Base-by-base conservation (phyloP, 2,329 filamentous ascomycete genomes). In the Aspergillus ibericus region DNA sequence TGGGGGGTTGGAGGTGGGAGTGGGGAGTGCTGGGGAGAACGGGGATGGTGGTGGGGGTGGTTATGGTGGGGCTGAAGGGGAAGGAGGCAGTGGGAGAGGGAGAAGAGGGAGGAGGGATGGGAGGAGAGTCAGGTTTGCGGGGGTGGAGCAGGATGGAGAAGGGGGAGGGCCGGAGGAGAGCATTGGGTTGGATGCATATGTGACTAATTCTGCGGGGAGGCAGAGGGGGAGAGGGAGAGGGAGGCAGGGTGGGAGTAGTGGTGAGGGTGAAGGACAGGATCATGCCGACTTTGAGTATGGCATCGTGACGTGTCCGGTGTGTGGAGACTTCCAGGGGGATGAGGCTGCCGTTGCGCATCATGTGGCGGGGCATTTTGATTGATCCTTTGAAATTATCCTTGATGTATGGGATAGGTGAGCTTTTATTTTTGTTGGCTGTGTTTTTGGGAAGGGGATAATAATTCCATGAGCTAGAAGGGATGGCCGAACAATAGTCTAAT, bases 331-430 rank as follows among this genome's bases (percentile, higher is more conserved):
- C 35, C 52, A 66, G 27, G 66, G 66, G 3, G 66, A 68, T 29
- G 66, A 68, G 52, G 60, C 61, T 5, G 66, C 66, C 44, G 66
- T 68, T 51, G 64, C 66, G 29, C 60, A 68, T 32, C 66, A 68
- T 63, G 66, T 68, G 51, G 59, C 63, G 18, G 32, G 54, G 10
- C 66, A 68, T 64, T 68, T 68, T 48, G 38, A 42, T 42, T 42
- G 38, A n/a, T n/a, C n/a, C n/a, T n/a, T n/a, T n/a, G n/a, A n/a
- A n/a, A n/a, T n/a, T n/a, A n/a, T n/a, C n/a, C n/a, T n/a, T n/a
- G n/a, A n/a, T n/a, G n/a, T n/a, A n/a, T 25, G 22, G 22, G 22
- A 25, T 25, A 5, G 22, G 22, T 3, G 22, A 25, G n/a, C n/a
- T n/a, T n/a, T n/a, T n/a, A n/a, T 25, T 25, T 25, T 25, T 25